A percentile compares a stretch with the other conserved stretches of the same genome.
These are phyloP conservation scores for Thraustotheca clavata DNA, from an alignment of 352 stramenopile genomes.

Conservation along the genomic window DNA sequence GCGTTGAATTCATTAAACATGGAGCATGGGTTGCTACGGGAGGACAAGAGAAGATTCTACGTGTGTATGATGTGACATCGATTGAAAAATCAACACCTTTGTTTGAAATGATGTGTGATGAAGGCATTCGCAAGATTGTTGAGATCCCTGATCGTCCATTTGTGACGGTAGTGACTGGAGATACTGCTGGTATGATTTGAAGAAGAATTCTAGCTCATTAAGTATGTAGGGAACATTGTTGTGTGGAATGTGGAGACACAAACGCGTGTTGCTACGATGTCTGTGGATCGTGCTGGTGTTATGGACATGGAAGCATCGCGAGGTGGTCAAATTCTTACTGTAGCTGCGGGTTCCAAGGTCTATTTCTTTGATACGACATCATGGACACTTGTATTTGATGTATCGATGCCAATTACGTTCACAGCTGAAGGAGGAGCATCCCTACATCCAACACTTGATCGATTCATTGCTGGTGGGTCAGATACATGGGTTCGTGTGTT, in stretches of 20 bases:
- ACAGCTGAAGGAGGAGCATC: conserved; percentile 86
- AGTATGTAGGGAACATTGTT: conserved; percentile 25
- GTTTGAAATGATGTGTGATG: conserved; percentile 42
- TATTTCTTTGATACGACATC: conserved; percentile 91
- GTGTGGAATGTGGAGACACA: conserved; percentile 60
- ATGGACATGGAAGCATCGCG: conserved; percentile 81
- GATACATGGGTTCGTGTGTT: conserved; percentile 98
- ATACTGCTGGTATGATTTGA: conserved; percentile 49
- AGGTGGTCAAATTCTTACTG: conserved; percentile 67
- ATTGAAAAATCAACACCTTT: conserved; percentile 28
- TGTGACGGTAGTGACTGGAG: conserved; percentile 44
- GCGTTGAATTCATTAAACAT: conserved; percentile 87
- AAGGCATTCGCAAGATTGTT: conserved; percentile 76
- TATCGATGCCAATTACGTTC: conserved; percentile 86
- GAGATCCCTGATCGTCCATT: conserved; percentile 34
- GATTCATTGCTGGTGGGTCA: conserved; percentile 87
- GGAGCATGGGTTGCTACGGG: conserved; percentile 82
- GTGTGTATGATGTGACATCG: conserved; percentile 84
- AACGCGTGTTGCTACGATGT: conserved; percentile 38
- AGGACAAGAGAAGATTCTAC: conserved; percentile 92
- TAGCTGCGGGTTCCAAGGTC: conserved; percentile 91
- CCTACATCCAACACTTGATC: conserved; percentile 70
- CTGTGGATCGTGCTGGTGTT: conserved; percentile 45
- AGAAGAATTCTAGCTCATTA: background rate
- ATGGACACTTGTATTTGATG: conserved; percentile 68